Base-by-base conservation (phyloP, 192 early-diverging fungal species). In the Linnemannia zychae region DNA sequence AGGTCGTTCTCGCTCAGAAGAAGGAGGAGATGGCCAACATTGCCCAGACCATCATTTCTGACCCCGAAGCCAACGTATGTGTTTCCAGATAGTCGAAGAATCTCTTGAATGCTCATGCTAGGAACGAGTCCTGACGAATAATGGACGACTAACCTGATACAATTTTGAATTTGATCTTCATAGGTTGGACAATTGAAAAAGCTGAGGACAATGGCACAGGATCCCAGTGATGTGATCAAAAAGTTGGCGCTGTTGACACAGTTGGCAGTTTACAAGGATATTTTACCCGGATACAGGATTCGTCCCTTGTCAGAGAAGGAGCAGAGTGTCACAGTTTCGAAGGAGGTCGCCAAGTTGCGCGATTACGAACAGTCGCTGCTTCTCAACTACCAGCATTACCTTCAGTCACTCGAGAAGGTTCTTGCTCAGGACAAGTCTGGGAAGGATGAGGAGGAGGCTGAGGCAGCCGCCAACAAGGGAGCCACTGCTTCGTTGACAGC, bases 281-380 rank as follows among this genome's bases (percentile, higher is more conserved):
- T 99, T 85, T 91, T 99, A 47, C 98, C 98, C 4, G 96, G 95
- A 87, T 99, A 99, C 89, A 93, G 96, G 31, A 99, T 99, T 72
- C 94, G 97, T 46, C 90, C 95, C 48, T 89, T 97, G 76, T 94
- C 96, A 0, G 97, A 95, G 37, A 92, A 92, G 80, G 98, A 99
- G 86, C 90, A 94, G 87, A 75, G 86, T 46, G 88, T 81, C 47
- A 92, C 94, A 74, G 95, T 99, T 0, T 94, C 96, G 44, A 97
- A 96, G 83, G 98, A 98, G 24, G 97, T 99, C 50, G 95, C 95
- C 75, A 94, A 94, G 84, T 88, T 97, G 75, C 92, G 98, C 37
- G 90, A 96, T 37, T 97, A 91, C 86, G 98, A 99, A 89, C 94
- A 97, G 75, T 82, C 88, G 3, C 89, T 99, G 48, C 89, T 99